Evolutionary conservation across 345 rosid genomes (phyloP).

Genomic region (Chamaenerion angustifolium): DNA sequence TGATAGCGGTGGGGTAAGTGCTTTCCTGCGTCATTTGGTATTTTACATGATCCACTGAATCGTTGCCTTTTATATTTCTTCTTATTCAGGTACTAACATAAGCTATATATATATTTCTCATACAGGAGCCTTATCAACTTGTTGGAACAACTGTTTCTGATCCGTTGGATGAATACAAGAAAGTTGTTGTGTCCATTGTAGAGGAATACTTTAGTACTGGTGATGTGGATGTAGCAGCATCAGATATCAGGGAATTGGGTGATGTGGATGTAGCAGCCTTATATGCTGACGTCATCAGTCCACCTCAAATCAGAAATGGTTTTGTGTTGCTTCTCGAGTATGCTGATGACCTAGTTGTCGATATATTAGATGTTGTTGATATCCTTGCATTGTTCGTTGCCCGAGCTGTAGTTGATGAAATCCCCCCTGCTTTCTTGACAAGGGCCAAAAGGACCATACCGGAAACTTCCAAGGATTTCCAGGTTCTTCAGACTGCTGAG

Average conservation of each 20-base stretch:
- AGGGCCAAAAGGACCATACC: slow-evolving; percentile 69
- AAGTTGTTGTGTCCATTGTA: slow-evolving; percentile 62
- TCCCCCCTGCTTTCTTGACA: slow-evolving; percentile 77
- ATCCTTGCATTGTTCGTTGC: slow-evolving; percentile 87
- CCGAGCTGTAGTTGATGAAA: slow-evolving; percentile 93
- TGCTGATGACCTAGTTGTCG: slow-evolving; percentile 90
- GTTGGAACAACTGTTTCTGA: slow-evolving; percentile 73
- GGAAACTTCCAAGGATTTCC: slow-evolving; percentile 68
- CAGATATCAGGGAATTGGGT: slow-evolving; percentile 92
- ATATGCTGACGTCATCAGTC: slow-evolving; percentile 84
- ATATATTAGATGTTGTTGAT: slow-evolving; percentile 78
- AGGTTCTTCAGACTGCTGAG: slow-evolving; percentile 72
- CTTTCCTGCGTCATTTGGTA: not conserved
- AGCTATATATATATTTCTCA: slow-evolving; percentile 7
- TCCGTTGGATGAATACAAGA: slow-evolving; percentile 90
- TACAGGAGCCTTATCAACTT: slow-evolving; percentile 78
- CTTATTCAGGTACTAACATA: not conserved
- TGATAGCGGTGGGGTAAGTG: slow-evolving; percentile 93
- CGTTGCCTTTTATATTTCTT: too few relatives aligned
- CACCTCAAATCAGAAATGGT: slow-evolving; percentile 83
- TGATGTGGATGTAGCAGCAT: slow-evolving; percentile 82
- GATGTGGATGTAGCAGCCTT: slow-evolving; percentile 75
- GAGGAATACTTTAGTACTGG: slow-evolving; percentile 92
- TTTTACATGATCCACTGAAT: not conserved
- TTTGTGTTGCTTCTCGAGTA: slow-evolving; percentile 93